Percentiles rank a stretch among this genome's conserved stretches.
These are phyloP conservation scores for Mucor sp. DNA, from an alignment of 371 early-diverging fungal genomes.

Conservation along the genomic window DNA sequence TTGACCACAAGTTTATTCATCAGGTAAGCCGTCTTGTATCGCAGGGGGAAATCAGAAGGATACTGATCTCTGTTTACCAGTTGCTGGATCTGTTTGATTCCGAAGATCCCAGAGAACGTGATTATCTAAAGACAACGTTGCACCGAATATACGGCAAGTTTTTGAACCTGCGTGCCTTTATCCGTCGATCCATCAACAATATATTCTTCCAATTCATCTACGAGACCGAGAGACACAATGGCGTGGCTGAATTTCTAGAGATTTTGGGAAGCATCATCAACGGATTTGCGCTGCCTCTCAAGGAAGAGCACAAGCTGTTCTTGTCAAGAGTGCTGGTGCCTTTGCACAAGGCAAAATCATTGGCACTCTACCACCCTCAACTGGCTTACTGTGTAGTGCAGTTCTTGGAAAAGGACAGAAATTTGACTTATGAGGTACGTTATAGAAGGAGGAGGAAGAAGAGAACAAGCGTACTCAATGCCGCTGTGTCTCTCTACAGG, in stretches of 20 bases:
- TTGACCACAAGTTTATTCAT: constrained; percentile 89
- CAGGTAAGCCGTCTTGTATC: constrained; percentile 60
- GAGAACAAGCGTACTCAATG: too few relatives aligned
- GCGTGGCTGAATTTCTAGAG: constrained; percentile 94
- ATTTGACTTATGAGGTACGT: constrained; percentile 80
- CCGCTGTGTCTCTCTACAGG: constrained; percentile 44
- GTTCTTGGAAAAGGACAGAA: constrained; percentile 93
- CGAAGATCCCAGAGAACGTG: constrained; percentile 96
- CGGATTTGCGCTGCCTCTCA: constrained; percentile 94
- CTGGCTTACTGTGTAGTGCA: constrained; percentile 96
- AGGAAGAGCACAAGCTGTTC: constrained; percentile 95
- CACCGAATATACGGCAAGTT: constrained; percentile 98
- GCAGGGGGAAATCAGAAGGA: too few relatives aligned
- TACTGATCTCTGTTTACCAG: constrained; percentile 31
- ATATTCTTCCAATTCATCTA: constrained; percentile 95
- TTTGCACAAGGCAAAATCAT: constrained; percentile 89
- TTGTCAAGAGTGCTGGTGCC: constrained; percentile 88
- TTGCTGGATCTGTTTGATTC: constrained; percentile 92
- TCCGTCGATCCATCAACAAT: constrained; percentile 93
- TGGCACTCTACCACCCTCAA: constrained; percentile 92
- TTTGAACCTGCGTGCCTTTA: constrained; percentile 92
- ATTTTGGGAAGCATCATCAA: constrained; percentile 97
- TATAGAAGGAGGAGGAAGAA: too few relatives aligned
- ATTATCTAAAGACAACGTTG: constrained; percentile 93
- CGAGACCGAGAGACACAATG: constrained; percentile 93